Evolutionary conservation across 257 asterid species (phyloP), one percentile per base, ranked within the genome.

Genomic region (Primulina eburnea): DNA sequence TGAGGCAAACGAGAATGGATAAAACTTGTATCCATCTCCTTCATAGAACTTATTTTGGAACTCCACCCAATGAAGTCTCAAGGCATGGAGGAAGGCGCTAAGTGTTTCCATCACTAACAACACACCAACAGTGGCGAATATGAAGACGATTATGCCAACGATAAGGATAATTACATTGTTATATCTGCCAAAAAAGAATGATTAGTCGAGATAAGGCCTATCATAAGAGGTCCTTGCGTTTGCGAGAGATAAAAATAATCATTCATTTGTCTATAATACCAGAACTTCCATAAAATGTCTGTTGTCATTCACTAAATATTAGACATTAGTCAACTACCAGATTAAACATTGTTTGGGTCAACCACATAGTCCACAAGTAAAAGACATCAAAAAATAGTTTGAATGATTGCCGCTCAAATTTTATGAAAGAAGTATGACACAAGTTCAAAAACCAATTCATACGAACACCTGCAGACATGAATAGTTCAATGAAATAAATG

Each of bases 21-120:
- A 65, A 73, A 93, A 93, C 77, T 90, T 89, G 90, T 90, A 93
- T 55, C 99, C 99, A 68, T 93, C 99, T 60, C 99, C 99, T 81
- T 91, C 97, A 29, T 93, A 93, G 63, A 93, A 93, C 89, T 90
- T 93, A 74, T 93, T 92, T 64, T 90, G 97, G 78, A 81, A 92
- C 86, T 92, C 98, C 68, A 92, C 97, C 98, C 98, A 93, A 65
- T 93, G 99, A 78, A 93, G 99, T 71, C 99, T 86, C 68, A 93
- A 77, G 1, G 99, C 99, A 60, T 93, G 99, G 76, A 93, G 80
- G 88, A 93, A 93, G 73, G 99, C 97, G 65, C 99, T 93, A 24
- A 93, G 92, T 18, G 99, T 93, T 77, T 93, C 99, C 99, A 93
- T 93, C 77, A 93, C 96, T 76, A 93, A 68, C 80, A 93, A 82